Percentiles rank a stretch among this genome's conserved stretches.
Conservation (phyloP, 202 grass and related monocot genomes). For the Panicum hallii region DNA sequence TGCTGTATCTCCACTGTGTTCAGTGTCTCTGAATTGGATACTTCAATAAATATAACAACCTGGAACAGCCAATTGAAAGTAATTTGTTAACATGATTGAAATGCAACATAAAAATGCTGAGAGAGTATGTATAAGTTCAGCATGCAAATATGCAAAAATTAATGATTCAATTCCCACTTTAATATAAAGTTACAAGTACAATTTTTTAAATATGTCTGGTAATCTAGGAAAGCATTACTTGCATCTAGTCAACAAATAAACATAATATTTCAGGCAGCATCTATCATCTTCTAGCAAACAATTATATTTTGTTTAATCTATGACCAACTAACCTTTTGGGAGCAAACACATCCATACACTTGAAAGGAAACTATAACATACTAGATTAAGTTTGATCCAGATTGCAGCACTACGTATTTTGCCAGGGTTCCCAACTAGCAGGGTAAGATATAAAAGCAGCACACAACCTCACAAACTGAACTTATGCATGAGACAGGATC, state of each 20-base stretch:
- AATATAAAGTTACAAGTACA: not conserved
- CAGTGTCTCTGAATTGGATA: constrained; percentile 62
- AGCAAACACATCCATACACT: not conserved
- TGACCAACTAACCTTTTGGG: not conserved
- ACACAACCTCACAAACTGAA: not conserved
- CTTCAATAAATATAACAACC: constrained; percentile 69
- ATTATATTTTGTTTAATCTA: not conserved
- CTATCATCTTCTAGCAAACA: not conserved
- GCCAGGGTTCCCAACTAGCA: not conserved
- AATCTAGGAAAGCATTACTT: not conserved
- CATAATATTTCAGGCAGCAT: not conserved
- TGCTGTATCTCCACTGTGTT: constrained; percentile 55
- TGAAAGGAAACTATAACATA: not conserved
- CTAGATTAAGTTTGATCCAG: not conserved
- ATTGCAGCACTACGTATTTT: not conserved
- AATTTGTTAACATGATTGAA: constrained; percentile 14
- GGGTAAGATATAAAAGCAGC: not conserved
- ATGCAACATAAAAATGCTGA: not conserved
- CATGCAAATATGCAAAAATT: not conserved
- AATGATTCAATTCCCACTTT: not conserved
- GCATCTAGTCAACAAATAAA: too few species aligned
- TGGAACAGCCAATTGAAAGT: constrained; percentile 36
- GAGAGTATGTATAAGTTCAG: not conserved
- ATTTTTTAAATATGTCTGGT: not conserved
- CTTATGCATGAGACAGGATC: not conserved